These are phyloP conservation scores for Proliferodiscus dingleyae DNA, from an alignment of 2,329 filamentous ascomycete species.

Conservation along the genomic window DNA sequence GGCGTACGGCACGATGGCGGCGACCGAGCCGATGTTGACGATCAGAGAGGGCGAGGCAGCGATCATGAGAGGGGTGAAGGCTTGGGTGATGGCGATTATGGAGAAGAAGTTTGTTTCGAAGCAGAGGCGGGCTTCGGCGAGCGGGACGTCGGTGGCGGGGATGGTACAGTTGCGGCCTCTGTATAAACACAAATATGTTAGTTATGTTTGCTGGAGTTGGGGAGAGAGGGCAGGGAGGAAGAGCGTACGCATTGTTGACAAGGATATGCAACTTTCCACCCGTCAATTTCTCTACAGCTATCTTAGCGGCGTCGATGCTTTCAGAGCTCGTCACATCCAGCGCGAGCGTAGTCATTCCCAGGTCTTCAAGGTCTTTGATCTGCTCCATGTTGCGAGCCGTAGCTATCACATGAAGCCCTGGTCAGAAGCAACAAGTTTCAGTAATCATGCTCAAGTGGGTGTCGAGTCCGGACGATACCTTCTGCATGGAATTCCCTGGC, in stretches of 20 bases:
- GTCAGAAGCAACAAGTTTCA: background rate
- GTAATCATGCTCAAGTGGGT: background rate
- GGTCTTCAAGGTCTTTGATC: slow-evolving; percentile 23
- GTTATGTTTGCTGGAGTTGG: background rate
- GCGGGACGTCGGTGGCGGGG: slow-evolving; percentile 30
- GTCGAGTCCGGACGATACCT: slow-evolving; percentile 18
- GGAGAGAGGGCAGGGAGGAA: background rate
- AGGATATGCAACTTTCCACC: slow-evolving; percentile 82
- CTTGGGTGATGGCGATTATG: slow-evolving; percentile 41
- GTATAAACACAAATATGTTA: background rate
- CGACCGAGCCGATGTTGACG: slow-evolving; percentile 26
- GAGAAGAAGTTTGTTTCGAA: slow-evolving; percentile 39
- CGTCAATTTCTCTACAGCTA: slow-evolving; percentile 28
- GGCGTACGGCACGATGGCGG: slow-evolving; percentile 72
- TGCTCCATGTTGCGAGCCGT: slow-evolving; percentile 35
- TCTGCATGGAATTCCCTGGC: slow-evolving; percentile 35
- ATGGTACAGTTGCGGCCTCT: slow-evolving; percentile 23
- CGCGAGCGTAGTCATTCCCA: slow-evolving; percentile 34
- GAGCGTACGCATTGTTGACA: slow-evolving; percentile 76
- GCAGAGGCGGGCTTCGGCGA: slow-evolving; percentile 28
- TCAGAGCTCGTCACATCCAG: slow-evolving; percentile 37
- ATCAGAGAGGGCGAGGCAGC: slow-evolving; percentile 16
- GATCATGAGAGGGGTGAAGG: slow-evolving; percentile 33
- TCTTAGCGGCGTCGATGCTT: slow-evolving; percentile 20
- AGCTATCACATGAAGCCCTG: slow-evolving; percentile 37